Percentiles rank a stretch among this genome's conserved stretches.
These are phyloP conservation scores for Solanum ossicruentum DNA, from an alignment of 257 asterid species.

Conservation along the genomic window DNA sequence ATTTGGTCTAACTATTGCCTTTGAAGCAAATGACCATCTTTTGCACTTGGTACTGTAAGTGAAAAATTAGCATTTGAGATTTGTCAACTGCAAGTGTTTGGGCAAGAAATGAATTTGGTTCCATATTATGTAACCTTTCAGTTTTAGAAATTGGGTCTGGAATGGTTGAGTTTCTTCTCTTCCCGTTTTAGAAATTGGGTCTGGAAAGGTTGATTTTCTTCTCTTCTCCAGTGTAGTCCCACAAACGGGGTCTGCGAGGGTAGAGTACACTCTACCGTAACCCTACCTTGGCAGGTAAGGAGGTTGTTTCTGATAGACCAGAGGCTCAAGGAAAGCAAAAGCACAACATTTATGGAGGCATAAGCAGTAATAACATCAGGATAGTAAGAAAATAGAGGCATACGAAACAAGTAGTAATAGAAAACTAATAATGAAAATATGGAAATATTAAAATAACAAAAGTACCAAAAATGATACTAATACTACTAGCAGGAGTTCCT, in stretches of 20 bases:
- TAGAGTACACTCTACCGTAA: neutral
- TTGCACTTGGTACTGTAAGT: neutral
- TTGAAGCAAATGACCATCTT: neutral
- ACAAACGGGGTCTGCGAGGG: neutral
- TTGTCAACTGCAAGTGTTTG: neutral
- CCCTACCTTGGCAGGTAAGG: neutral
- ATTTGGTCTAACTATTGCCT: neutral
- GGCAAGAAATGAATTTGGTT: neutral
- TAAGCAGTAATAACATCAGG: neutral
- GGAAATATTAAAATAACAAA: neutral
- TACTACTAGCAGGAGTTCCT: neutral
- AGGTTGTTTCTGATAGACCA: neutral
- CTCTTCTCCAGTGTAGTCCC: neutral
- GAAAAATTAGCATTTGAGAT: neutral
- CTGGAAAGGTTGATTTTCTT: neutral
- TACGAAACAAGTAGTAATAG: neutral
- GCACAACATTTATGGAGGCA: neutral
- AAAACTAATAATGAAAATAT: neutral
- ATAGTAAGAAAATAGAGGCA: neutral
- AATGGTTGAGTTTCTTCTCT: neutral
- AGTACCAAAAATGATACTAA: neutral
- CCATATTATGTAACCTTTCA: neutral
- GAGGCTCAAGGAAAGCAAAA: neutral
- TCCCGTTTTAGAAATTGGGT: neutral
- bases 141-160: neutral